A percentile compares a stretch with the other conserved stretches of the same genome.
Conservation (phyloP, 1,139 yeast species). For the Magnusiomyces sp. region DNA sequence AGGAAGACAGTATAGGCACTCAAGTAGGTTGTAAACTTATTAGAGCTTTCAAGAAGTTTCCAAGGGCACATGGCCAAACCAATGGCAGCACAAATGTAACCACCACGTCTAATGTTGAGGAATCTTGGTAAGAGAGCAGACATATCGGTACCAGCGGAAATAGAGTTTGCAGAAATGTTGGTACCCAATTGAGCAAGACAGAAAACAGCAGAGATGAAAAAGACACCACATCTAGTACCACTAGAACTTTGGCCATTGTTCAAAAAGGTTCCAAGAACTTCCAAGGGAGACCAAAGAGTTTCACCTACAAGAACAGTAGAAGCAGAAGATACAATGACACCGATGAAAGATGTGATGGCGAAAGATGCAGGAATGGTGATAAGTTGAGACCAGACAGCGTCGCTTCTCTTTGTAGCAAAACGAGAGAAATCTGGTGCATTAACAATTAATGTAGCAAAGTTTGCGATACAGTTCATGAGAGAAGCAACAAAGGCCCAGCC, state of each 20-base stretch:
- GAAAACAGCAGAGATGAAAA: slow-evolving; percentile 67
- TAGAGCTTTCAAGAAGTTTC: slow-evolving; percentile 68
- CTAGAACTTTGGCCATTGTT: slow-evolving; percentile 41
- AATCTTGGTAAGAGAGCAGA: slow-evolving; percentile 74
- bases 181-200: slow-evolving; percentile 85
- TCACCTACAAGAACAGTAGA: slow-evolving; percentile 60
- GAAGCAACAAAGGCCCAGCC: slow-evolving; percentile 80
- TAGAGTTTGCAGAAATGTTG: slow-evolving; percentile 83
- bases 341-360: slow-evolving; percentile 74
- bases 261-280: slow-evolving; percentile 59
- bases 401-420: slow-evolving; percentile 51
- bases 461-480: slow-evolving; percentile 73
- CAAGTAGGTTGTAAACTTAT: slow-evolving; percentile 73
- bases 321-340: slow-evolving; percentile 80
- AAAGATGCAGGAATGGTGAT: slow-evolving; percentile 69
- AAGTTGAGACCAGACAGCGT: slow-evolving; percentile 47
- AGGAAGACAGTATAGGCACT: slow-evolving; percentile 83
- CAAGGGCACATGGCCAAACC: slow-evolving; percentile 83
- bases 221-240: slow-evolving; percentile 83
- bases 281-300: slow-evolving; percentile 81
- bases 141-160: slow-evolving; percentile 87
- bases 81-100: slow-evolving; percentile 67
- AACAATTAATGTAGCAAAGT: slow-evolving; percentile 77
- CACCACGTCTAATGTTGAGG: slow-evolving; percentile 75
- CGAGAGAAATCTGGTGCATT: slow-evolving; percentile 90